Evolutionary conservation across 2,329 filamentous ascomycete species (phyloP), one percentile per base, ranked within the genome.

Genomic region (Ophiocordyceps sinensis): DNA sequence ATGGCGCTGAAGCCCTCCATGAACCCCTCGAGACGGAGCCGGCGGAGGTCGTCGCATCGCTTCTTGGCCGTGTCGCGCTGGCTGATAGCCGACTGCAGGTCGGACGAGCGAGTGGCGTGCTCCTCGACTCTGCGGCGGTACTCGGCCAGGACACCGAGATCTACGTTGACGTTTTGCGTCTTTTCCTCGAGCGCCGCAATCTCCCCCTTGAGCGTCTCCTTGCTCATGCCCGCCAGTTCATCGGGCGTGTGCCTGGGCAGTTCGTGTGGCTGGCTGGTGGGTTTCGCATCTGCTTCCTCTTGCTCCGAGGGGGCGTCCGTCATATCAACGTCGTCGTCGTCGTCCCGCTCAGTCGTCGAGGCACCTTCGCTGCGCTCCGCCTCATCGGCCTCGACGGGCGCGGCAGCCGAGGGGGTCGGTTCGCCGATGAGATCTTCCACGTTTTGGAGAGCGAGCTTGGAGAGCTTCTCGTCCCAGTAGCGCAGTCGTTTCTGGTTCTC

Each of bases 1-100:
- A 98, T 98, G 47, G 78, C 82, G 54, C 82, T 82, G 67, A 98
- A 96, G 32, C 93, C 91, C 57, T 93, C 86, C 88, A 96, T 96
- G 73, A 98, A 98, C 30, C 91, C 89, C 52, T 95, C 89, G 8
- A 96, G 71, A 28, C 91, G 85, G 39, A 94, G 70, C 13, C 86
- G 83, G 12, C 91, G 84, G 40, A 98, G 77, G 49, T 95, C 87
- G 54, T 96, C 89, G 51, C 88, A 87, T 9, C 87, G 82, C 57
- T 85, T 85, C 73, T 96, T 98, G 49, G 86, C 87, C 1, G 77
- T 66, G 57, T 98, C 93, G 41, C 91, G 85, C 46, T 80, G 72
- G 14, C 70, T 63, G 6, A 98, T 76, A 3, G 89, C 86, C 40
- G 75, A 71, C 40, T 83, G 80, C 15, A 98, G 75, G 57, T 96